Base-by-base conservation (phyloP, 306 rosid genomes). In the Gleditsia sinensis region DNA sequence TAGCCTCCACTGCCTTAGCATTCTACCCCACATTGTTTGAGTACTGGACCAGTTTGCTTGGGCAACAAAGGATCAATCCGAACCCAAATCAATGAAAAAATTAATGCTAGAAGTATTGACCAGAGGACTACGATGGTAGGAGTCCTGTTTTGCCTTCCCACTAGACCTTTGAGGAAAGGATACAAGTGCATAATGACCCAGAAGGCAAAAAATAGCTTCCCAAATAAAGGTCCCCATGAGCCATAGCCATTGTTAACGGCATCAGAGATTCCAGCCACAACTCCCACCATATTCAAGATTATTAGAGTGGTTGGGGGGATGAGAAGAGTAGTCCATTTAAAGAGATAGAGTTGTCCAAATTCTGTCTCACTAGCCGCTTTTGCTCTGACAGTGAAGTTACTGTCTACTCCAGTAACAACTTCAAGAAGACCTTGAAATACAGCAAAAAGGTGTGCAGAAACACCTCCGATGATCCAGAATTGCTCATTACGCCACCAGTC, bases 401-500 rank as follows among this genome's bases (percentile, higher is more conserved):
- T 79, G 85, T 83, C 84, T 9, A 86, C 82, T 58, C 99, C 99
- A 24, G 77, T 90, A 30, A 87, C 82, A 71, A 94, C 96, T 82
- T 90, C 83, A 71, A 94, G 97, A 61, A 94, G 87, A 81, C 98
- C 99, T 84, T 85, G 99, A 80, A 94, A 88, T 39, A 94, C 91
- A 0, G 96, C 95, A 56, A 94, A 92, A 32, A 92, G 87, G 75
- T 94, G 99, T 16, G 99, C 90, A 27, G 99, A 92, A 46, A 94
- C 97, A 23, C 99, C 97, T 60, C 98, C 97, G 55, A 90, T 94
- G 58, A 94, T 91, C 99, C 99, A 94, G 75, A 94, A 86, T 75
- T 94, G 99, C 84, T 94, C 96, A 8, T 92, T 90, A 33, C 93
- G 90, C 98, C 99, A 90, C 88, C 88, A 88, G 79, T 92, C 99